Evolutionary conservation across 106 monocot genomes (phyloP), one percentile per base, ranked within the genome.

Genomic region (Chionographis japonica): DNA sequence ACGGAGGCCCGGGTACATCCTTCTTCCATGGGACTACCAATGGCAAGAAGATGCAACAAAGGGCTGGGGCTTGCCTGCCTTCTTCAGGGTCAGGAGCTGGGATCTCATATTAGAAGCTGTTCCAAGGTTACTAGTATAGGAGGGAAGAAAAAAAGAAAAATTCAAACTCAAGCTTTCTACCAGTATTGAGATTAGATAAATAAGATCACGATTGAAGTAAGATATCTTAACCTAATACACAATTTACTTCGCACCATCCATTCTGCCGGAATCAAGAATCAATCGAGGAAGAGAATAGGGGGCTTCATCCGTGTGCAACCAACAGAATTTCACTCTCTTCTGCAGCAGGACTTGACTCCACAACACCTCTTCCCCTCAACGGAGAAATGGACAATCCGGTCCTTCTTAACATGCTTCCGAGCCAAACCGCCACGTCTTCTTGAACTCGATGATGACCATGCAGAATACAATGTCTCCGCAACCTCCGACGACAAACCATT

Each of bases 331-430:
- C 51, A 78, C 40, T 87, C 80, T 76, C 42, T 79, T 79, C 59
- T 79, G 60, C 89, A 89, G 57, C 89, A 89, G 49, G 72, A 9
- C 65, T 64, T 87, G 11, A 81, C 39, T 6, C 78, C 80, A 58
- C 97, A 92, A 41, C 92, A 92, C 57, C 37, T 65, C 68, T 68
- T 90, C 18, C 90, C 92, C 3, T 86, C 77, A 0, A 87, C 73
- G 2, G 56, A 79, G 66, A 98, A 92, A 82, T 90, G 92, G 38
- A 79, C 62, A 0, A 38, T 76, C 19, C 65, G 41, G 56, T 79
- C 86, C 12, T 74, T 64, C 0, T 8, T 52, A 37, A 80, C 76
- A 75, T 92, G 92, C 62, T 84, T 85, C n/a, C 56, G 73, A 12
- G 84, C 76, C 39, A 56, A 40, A 37, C 43, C 37, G 14, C 73